A percentile compares a stretch with the other conserved stretches of the same genome.
These are phyloP conservation scores for Penicillium sp. DNA, from an alignment of 2,329 filamentous ascomycete genomes.

Conservation along the genomic window DNA sequence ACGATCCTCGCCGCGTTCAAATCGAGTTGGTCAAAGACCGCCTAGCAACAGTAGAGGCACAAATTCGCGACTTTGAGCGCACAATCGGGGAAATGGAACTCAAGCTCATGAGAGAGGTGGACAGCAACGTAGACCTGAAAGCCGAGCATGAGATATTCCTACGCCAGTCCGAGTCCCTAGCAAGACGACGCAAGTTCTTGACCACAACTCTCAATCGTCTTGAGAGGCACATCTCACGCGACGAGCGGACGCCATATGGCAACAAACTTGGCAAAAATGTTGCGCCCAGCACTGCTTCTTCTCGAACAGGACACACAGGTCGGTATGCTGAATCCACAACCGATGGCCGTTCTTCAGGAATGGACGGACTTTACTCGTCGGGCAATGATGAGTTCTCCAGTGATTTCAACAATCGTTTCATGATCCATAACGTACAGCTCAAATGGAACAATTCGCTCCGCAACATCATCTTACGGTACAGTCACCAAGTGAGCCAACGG, in stretches of 20 bases:
- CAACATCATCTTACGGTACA: constrained; percentile 95
- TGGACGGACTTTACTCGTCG: constrained; percentile 62
- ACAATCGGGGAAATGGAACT: constrained; percentile 74
- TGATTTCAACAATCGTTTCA: constrained; percentile 97
- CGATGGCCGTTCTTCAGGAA: constrained; percentile 54
- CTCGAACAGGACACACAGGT: constrained; percentile 27
- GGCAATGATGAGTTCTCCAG: constrained; percentile 79
- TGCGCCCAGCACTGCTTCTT: constrained; percentile 25
- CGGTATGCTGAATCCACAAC: constrained; percentile 44
- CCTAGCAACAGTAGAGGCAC: constrained; percentile 71
- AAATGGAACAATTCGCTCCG: constrained; percentile 98
- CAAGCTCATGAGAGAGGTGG: constrained; percentile 53
- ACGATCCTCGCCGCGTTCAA: constrained; percentile 86
- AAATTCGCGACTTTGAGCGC: constrained; percentile 72
- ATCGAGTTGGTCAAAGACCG: constrained; percentile 79
- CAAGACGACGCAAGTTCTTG: constrained; percentile 59
- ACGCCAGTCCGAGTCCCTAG: constrained; percentile 56
- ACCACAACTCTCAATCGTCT: constrained; percentile 58
- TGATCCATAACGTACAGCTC: constrained; percentile 93
- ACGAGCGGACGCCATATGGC: constrained; percentile 53
- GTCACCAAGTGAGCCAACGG: constrained; percentile 93
- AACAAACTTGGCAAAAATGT: constrained; percentile 21
- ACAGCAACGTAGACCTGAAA: constrained; percentile 47
- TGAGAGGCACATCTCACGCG: constrained; percentile 46
- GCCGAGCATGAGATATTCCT: constrained; percentile 51